These are phyloP conservation scores for Penicillium cataractarum DNA, from an alignment of 495 filamentous ascomycete genomes.

Conservation along the genomic window DNA sequence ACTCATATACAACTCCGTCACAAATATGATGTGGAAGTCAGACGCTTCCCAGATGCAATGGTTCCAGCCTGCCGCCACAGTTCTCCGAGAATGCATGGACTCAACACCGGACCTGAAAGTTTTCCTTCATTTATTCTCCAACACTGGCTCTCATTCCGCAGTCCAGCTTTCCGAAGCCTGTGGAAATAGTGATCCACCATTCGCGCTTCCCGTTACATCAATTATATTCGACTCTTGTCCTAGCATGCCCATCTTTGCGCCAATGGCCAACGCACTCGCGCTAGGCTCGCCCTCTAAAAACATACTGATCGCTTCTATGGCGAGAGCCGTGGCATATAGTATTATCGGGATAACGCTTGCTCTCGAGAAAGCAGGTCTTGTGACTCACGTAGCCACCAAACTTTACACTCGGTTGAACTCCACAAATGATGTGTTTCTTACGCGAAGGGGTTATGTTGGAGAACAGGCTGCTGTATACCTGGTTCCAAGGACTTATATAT, in stretches of 20 bases:
- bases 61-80: neutral
- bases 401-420: neutral
- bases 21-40: neutral
- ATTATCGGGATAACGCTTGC: neutral
- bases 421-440: neutral
- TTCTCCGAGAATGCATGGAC: neutral
- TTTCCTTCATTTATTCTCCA: neutral
- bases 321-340: neutral
- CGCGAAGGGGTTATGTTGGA: neutral
- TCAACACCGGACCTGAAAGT: neutral
- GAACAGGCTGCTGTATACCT: neutral
- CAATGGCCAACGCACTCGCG: neutral
- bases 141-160: neutral
- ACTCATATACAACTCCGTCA: neutral
- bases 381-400: neutral
- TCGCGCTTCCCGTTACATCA: neutral
- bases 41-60: neutral
- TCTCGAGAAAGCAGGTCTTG: neutral
- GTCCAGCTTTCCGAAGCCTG: neutral
- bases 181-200: neutral
- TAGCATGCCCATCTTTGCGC: neutral
- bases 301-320: neutral
- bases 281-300: neutral
- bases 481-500: neutral
- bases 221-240: neutral